A percentile compares a stretch with the other conserved stretches of the same genome.
Evolutionary conservation across 345 rosid species (phyloP).

Genomic region (Combretum micranthum): DNA sequence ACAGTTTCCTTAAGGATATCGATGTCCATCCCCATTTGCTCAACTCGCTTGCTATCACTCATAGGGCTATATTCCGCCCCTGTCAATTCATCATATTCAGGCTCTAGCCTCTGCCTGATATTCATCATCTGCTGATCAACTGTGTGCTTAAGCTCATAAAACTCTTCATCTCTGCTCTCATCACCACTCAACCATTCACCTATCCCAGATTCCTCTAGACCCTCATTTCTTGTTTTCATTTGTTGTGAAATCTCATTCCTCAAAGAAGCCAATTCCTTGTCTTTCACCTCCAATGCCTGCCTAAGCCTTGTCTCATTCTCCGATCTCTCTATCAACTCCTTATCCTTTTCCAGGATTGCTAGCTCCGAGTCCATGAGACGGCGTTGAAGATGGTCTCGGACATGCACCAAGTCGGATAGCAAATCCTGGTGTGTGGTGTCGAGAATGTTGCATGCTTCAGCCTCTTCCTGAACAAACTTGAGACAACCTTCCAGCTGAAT

Average conservation of each 20-base stretch:
- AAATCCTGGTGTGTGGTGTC: constrained; percentile 56
- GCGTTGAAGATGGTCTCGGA: constrained; percentile 62
- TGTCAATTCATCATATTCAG: constrained; percentile 19
- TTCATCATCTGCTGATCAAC: constrained; percentile 67
- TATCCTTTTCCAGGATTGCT: constrained; percentile 65
- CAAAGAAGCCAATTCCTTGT: constrained; percentile 48
- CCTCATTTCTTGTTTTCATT: constrained; percentile 25
- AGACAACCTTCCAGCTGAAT: constrained; percentile 72
- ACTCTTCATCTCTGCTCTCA: constrained; percentile 37
- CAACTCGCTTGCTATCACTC: constrained; percentile 21
- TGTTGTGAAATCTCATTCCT: constrained; percentile 31
- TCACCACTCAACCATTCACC: constrained; percentile 15
- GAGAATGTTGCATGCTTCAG: constrained; percentile 24
- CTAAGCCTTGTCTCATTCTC: constrained; percentile 48
- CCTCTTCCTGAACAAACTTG: constrained; percentile 65
- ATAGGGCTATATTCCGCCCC: constrained; percentile 21
- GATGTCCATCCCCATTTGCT: constrained; percentile 55
- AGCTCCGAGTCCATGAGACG: constrained; percentile 56
- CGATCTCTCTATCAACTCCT: constrained; percentile 39
- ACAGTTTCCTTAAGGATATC: constrained; percentile 59
- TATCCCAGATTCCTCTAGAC: constrained; percentile 12
- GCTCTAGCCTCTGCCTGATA: constrained; percentile 58
- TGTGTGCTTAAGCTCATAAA: constrained; percentile 53
- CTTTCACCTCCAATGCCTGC: constrained; percentile 47
- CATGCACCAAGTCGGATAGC: constrained; percentile 49